Evolutionary conservation across 2,329 filamentous ascomycete species (phyloP).

Genomic region (Dactylella cylindrospora): DNA sequence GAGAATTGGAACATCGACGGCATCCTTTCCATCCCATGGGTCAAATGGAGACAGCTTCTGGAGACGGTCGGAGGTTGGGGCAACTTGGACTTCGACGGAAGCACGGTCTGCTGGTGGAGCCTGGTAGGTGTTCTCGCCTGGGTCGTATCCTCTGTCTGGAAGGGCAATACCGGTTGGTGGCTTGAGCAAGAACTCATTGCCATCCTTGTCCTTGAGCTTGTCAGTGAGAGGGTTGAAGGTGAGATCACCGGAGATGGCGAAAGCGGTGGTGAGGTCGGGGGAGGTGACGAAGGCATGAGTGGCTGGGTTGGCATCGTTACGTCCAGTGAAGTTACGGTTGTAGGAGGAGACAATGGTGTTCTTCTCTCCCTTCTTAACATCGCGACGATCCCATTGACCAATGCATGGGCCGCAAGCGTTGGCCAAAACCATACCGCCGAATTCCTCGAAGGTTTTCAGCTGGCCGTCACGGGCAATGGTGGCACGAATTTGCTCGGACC

Average conservation of each 20-base stretch:
- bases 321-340: conserved; percentile 99
- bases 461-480: conserved; percentile 90
- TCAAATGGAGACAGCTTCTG: conserved; percentile 85
- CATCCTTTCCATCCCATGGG: conserved; percentile 91
- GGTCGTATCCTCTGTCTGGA: conserved; percentile 79
- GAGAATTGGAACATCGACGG: conserved; percentile 77
- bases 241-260: conserved; percentile 78
- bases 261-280: conserved; percentile 82
- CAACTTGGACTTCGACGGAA: conserved; percentile 74
- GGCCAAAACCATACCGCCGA: conserved; percentile 88
- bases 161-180: conserved; percentile 79
- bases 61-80: conserved; percentile 87
- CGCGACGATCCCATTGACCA: conserved; percentile 90
- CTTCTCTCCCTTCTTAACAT: conserved; percentile 90
- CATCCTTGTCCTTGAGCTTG: conserved; percentile 88
- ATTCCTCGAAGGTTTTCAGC: conserved; percentile 92
- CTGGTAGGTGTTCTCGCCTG: conserved; percentile 92
- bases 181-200: conserved; percentile 90
- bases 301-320: conserved; percentile 93
- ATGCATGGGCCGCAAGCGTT: conserved; percentile 94
- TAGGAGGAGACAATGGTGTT: conserved; percentile 99
- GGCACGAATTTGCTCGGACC: conserved; percentile 93
- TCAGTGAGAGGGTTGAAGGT: conserved; percentile 96
- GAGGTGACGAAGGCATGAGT: conserved; percentile 93
- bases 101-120: conserved; percentile 79